Percentiles rank a stretch among this genome's conserved stretches.
Evolutionary conservation across 495 filamentous ascomycete species (phyloP).

Genomic region (Hypoxylon rickii): DNA sequence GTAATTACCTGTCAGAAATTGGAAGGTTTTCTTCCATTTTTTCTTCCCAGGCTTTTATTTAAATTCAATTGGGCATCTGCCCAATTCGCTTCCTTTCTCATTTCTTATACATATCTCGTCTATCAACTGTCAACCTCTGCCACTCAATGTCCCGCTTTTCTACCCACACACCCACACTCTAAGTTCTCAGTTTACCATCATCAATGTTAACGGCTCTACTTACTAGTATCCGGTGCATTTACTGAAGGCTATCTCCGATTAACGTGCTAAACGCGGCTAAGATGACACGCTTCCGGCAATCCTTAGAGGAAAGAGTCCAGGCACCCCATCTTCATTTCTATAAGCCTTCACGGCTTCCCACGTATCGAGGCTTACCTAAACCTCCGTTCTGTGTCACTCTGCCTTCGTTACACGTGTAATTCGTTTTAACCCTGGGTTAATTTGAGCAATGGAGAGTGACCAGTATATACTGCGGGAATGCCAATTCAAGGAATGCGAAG

Average conservation of each 20-base stretch:
- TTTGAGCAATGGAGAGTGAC: conserved; percentile 14
- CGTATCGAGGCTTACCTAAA: conserved; percentile 14
- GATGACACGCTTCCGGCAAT: conserved; percentile 26
- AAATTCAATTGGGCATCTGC: too few species aligned
- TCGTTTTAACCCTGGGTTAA: background rate
- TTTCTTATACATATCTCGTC: background rate
- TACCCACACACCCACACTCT: too few species aligned
- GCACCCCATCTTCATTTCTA: conserved; percentile 14
- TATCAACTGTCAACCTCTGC: background rate
- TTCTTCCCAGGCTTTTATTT: too few species aligned
- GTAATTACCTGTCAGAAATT: conserved; percentile 3
- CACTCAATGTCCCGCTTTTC: too few species aligned
- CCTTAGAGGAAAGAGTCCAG: conserved; percentile 11
- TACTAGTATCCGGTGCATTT: conserved; percentile 11
- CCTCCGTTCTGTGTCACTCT: conserved; percentile 9
- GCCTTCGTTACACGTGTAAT: background rate
- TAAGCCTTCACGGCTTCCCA: conserved; percentile 4
- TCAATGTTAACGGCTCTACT: conserved; percentile 7
- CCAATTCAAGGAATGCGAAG: conserved; percentile 24
- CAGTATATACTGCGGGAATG: conserved; percentile 13
- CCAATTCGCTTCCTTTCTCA: background rate
- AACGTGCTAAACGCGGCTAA: conserved; percentile 21
- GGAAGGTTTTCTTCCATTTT: too few species aligned
- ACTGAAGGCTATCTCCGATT: conserved; percentile 13
- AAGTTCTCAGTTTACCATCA: background rate